Evolutionary conservation across 805 yeast species (phyloP).

Genomic region (Cyberlindnera mississippiensis): DNA sequence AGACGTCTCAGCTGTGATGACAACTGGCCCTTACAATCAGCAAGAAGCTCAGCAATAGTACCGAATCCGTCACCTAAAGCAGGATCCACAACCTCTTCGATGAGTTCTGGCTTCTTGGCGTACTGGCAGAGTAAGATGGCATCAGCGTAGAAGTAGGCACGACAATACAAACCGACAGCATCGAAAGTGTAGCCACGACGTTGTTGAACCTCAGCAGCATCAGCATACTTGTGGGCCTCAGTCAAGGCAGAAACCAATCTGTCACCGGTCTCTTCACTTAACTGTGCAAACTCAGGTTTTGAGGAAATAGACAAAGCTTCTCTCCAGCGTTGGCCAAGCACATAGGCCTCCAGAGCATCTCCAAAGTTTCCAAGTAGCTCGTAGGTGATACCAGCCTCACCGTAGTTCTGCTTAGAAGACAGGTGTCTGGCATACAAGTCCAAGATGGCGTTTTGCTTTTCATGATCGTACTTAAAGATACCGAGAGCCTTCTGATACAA

Average conservation of each 20-base stretch:
- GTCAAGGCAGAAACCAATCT: constrained; percentile 55
- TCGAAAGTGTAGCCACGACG: constrained; percentile 58
- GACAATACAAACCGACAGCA: constrained; percentile 67
- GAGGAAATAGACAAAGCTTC: constrained; percentile 70
- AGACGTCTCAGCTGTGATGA: constrained; percentile 79
- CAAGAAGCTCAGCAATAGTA: constrained; percentile 75
- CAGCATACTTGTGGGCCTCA: constrained; percentile 68
- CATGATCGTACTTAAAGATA: constrained; percentile 53
- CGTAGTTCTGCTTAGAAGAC: constrained; percentile 49
- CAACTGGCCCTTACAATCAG: constrained; percentile 89
- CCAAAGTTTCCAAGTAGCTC: constrained; percentile 59
- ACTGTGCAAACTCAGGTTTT: constrained; percentile 35
- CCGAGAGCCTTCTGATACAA: constrained; percentile 67
- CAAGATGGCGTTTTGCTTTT: constrained; percentile 52
- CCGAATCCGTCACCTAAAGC: constrained; percentile 88
- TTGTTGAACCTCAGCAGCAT: constrained; percentile 76
- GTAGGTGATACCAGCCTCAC: constrained; percentile 75
- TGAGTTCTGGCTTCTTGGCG: constrained; percentile 39
- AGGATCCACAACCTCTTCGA: constrained; percentile 61
- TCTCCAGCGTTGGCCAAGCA: constrained; percentile 73
- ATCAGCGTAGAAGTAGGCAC: constrained; percentile 66
- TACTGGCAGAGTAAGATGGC: constrained; percentile 65
- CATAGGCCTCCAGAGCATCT: constrained; percentile 67
- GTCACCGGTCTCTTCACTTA: constrained; percentile 47
- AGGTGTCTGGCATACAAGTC: constrained; percentile 59